A percentile compares a stretch with the other conserved stretches of the same genome.
Evolutionary conservation across 179 eudicot species (phyloP).

Genomic region (Corrigiola litoralis): DNA sequence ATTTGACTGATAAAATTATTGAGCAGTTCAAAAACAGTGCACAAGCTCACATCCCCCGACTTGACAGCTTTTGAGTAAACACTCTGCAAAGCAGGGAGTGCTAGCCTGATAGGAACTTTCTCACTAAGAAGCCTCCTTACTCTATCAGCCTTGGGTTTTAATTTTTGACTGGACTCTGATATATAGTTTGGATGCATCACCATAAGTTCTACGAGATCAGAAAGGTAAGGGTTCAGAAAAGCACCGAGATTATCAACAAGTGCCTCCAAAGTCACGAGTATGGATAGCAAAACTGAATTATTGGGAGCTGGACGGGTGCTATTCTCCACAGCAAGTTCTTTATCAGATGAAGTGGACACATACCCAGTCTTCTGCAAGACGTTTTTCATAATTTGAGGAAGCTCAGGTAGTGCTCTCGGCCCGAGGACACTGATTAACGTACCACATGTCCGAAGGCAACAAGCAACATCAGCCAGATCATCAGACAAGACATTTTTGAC

Average conservation of each 20-base stretch:
- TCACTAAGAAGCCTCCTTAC: slow-evolving; percentile 65
- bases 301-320: slow-evolving; percentile 22
- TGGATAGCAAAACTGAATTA: slow-evolving; percentile 46
- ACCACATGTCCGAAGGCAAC: slow-evolving; percentile 66
- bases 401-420: slow-evolving; percentile 68
- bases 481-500: slow-evolving; percentile 50
- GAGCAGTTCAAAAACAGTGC: slow-evolving; percentile 65
- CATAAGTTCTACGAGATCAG: slow-evolving; percentile 57
- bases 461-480: slow-evolving; percentile 46
- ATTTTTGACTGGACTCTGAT: slow-evolving; percentile 44
- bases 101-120: slow-evolving; percentile 72
- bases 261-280: slow-evolving; percentile 68
- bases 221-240: slow-evolving; percentile 77
- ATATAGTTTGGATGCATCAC: slow-evolving; percentile 56
- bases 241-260: slow-evolving; percentile 78
- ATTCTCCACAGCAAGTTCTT: slow-evolving; percentile 10
- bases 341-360: slow-evolving; percentile 23
- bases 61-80: slow-evolving; percentile 61
- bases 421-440: slow-evolving; percentile 81
- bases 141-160: slow-evolving; percentile 59
- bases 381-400: slow-evolving; percentile 70
- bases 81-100: slow-evolving; percentile 61
- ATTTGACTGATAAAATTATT: slow-evolving; percentile 51
- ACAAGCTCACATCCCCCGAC: slow-evolving; percentile 61
- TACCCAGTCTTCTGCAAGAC: slow-evolving; percentile 35